Conservation (phyloP, 495 filamentous ascomycete genomes). For the Talaromyces liani region DNA sequence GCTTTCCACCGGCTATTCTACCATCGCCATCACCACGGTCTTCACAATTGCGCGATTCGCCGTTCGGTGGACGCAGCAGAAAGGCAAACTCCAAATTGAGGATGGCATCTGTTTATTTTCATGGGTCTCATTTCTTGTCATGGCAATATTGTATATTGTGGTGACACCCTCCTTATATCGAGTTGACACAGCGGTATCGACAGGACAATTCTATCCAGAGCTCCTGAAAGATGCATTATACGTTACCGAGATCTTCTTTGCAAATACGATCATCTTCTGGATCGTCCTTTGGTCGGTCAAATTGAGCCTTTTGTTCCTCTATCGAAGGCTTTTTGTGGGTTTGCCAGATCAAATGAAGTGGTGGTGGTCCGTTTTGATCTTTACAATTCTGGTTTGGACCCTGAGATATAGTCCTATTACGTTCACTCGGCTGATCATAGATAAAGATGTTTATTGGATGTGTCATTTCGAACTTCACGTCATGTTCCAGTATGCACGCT, state of each 20-base stretch:
- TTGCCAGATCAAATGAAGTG: conserved; percentile 17
- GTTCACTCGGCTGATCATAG: not conserved
- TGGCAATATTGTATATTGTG: conserved; percentile 28
- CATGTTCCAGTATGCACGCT: conserved; percentile 26
- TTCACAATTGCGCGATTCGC: conserved; percentile 18
- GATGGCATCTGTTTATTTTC: conserved; percentile 23
- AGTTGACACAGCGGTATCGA: conserved; percentile 9
- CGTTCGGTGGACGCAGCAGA: conserved; percentile 8
- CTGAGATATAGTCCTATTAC: not conserved
- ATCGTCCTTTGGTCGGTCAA: conserved; percentile 40
- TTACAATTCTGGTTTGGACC: conserved; percentile 27
- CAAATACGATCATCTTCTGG: conserved; percentile 37
- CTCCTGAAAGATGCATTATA: conserved; percentile 17
- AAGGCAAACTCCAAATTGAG: conserved; percentile 18
- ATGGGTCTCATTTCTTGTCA: conserved; percentile 21
- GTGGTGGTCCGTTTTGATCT: conserved; percentile 33
- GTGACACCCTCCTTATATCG: conserved; percentile 23
- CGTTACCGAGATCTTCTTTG: conserved; percentile 33
- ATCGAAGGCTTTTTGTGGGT: conserved; percentile 28
- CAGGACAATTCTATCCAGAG: conserved; percentile 13
- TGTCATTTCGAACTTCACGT: conserved; percentile 28
- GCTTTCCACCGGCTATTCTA: conserved; percentile 18
- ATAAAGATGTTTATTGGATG: conserved; percentile 26
- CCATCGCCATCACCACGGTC: conserved; percentile 21
- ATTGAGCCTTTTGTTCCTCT: conserved; percentile 35